Evolutionary conservation across 2,329 filamentous ascomycete species (phyloP).

Genomic region (Helotiales sp.): DNA sequence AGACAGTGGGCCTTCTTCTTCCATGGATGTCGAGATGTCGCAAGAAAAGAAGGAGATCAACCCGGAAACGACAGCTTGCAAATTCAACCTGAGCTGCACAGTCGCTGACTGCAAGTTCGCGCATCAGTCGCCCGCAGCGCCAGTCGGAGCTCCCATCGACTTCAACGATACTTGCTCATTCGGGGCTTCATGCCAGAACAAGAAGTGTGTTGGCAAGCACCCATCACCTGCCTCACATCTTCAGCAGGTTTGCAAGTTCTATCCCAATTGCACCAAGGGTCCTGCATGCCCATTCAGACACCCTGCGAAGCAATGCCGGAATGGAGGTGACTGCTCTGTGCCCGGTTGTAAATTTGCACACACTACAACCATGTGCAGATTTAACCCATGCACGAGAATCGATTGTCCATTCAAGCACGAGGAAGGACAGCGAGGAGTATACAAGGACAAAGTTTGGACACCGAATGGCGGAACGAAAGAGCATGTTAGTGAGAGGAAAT

Average conservation of each 20-base stretch:
- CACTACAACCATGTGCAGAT: conserved; percentile 80
- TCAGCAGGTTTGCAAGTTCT: conserved; percentile 88
- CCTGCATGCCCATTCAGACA: conserved; percentile 82
- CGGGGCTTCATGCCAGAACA: conserved; percentile 91
- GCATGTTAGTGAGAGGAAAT: conserved; percentile 87
- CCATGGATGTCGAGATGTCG: conserved; percentile 64
- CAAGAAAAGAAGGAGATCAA: conserved; percentile 48
- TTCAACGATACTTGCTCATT: conserved; percentile 78
- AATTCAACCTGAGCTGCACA: conserved; percentile 84
- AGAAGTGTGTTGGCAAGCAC: conserved; percentile 88
- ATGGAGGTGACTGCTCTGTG: conserved; percentile 83
- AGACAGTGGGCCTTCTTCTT: conserved; percentile 22
- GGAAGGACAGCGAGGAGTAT: conserved; percentile 82
- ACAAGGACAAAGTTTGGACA: conserved; percentile 90
- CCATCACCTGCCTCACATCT: conserved; percentile 86
- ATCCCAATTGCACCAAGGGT: conserved; percentile 85
- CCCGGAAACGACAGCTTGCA: conserved; percentile 74
- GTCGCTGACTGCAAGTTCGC: conserved; percentile 90
- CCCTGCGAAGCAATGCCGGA: conserved; percentile 82
- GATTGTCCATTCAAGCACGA: conserved; percentile 86
- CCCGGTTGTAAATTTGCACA: conserved; percentile 89
- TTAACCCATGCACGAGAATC: conserved; percentile 88
- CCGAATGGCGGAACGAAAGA: conserved; percentile 53
- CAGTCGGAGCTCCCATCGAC: conserved; percentile 75
- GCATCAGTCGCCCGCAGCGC: conserved; percentile 89